Base-by-base conservation (phyloP, 2,329 filamentous ascomycete species). In the Pseudogymnoascus sp. region DNA sequence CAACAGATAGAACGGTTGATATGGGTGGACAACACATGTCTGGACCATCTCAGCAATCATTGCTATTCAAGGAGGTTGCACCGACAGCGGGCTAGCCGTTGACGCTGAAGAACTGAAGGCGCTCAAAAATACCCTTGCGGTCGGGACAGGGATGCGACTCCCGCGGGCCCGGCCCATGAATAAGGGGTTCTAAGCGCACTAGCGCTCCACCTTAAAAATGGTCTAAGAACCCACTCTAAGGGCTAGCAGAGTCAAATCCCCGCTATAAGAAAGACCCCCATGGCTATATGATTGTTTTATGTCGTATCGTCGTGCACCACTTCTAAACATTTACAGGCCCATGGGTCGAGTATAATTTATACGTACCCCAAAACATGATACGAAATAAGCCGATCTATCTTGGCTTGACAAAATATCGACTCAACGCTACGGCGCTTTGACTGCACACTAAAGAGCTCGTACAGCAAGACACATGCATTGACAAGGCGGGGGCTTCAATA, bases 31-130 rank as follows among this genome's bases (percentile, higher is more conserved):
- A 35, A 53, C 20, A 58, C 22, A 28, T 53, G 38, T 20, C 5
- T 30, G 28, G n/a, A 12, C 22, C 9, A 15, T 25, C 15, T 5
- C 15, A 43, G 33, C 38, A 58, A 22, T 38, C 30, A 36, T 60
- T 59, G 33, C 50, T 59, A 22, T 28, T 61, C 47, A 60, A n/a
- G 58, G 60, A 18, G 9, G 58, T 37, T 36, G 71, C 66, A 74
- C 74, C 75, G 50, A 67, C 69, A 57, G 67, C 71, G n/a, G 66
- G 64, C 39, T 75, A 66, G 6, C 74, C 74, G 73, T 12, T 62
- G 61, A 60, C 75, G 76, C 58, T 74, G 72, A 63, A 76, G 75
- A 53, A 33, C 33, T 53, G 25, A n/a, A 7, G 25, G 6, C 11
- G n/a, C 6, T 53, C 47, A 9, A 53, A 50, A 53, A 15, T 53